phyloP scores from a whole-genome alignment of 2,329 filamentous ascomycete species.

The Tolypocladium tropicale region DNA sequence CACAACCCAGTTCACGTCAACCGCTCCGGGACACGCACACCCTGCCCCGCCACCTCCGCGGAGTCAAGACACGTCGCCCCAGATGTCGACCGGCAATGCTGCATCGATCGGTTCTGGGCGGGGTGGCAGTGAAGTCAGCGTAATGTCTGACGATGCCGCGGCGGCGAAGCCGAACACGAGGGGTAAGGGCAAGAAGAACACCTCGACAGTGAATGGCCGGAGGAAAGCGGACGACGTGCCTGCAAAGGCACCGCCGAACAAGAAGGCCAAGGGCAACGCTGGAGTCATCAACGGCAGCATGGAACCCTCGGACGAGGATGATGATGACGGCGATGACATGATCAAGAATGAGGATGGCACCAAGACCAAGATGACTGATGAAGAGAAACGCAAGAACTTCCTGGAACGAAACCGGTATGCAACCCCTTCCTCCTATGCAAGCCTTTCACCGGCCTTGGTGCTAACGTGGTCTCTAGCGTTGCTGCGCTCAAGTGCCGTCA shows the following conservation, averaged over 20 bases:
- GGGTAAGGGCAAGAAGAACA: conserved; percentile 59
- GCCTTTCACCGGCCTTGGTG: background rate
- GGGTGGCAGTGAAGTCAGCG: conserved; percentile 58
- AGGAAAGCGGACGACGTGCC: conserved; percentile 65
- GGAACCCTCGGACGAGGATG: conserved; percentile 40
- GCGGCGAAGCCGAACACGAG: conserved; percentile 54
- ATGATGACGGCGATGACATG: conserved; percentile 38
- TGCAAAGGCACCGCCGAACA: conserved; percentile 51
- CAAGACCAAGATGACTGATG: conserved; percentile 85
- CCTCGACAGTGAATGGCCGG: conserved; percentile 50
- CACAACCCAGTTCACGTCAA: conserved; percentile 36
- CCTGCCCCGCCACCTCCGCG: conserved; percentile 26
- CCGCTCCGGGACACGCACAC: conserved; percentile 40
- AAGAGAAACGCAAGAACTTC: conserved; percentile 98
- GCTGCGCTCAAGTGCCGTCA: conserved; percentile 95
- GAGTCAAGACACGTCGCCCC: conserved; percentile 35
- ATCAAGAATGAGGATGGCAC: conserved; percentile 46
- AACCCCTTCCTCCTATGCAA: background rate
- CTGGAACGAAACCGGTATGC: conserved; percentile 87
- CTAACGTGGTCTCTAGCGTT: conserved; percentile 48
- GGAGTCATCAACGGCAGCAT: conserved; percentile 15
- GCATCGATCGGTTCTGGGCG: conserved; percentile 35
- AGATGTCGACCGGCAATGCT: conserved; percentile 39
- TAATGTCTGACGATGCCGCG: conserved; percentile 63
- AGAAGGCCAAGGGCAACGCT: conserved; percentile 53